Conservation (phyloP, 192 early-diverging fungal species). For the Backusella macrospora region DNA sequence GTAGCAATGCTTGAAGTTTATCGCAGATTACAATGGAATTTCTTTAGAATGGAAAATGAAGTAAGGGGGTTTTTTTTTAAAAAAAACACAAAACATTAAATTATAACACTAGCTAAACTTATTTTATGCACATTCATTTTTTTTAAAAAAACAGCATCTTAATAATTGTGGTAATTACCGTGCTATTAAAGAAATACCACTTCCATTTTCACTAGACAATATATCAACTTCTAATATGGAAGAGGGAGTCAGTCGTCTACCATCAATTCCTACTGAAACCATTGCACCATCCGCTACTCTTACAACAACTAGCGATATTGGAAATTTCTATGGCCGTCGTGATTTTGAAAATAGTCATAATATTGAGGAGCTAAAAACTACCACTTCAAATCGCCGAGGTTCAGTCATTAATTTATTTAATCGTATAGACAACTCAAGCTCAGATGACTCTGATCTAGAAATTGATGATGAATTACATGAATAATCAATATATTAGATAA, state of each 20-base stretch:
- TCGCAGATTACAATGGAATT: slow-evolving; percentile 76
- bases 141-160: slow-evolving; percentile 50
- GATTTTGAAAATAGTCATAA: slow-evolving; percentile 41
- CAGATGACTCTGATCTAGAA: slow-evolving; percentile 6
- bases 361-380: not conserved
- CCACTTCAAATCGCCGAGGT: not conserved
- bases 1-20: slow-evolving; percentile 33
- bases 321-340: slow-evolving; percentile 42
- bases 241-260: not conserved
- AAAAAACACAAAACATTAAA: not conserved
- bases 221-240: slow-evolving; percentile 13
- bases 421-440: not conserved
- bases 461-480: not conserved
- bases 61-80: slow-evolving; percentile 21
- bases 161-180: slow-evolving; percentile 84
- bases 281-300: too few species aligned
- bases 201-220: slow-evolving; percentile 57
- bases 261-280: not conserved
- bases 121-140: not conserved
- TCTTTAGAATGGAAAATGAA: slow-evolving; percentile 82
- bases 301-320: not conserved
- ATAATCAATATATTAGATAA: not conserved
- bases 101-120: too few species aligned
- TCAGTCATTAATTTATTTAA: slow-evolving; percentile 8
- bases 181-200: slow-evolving; percentile 77